A percentile compares a stretch with the other conserved stretches of the same genome.
Evolutionary conservation across 768 basidiomycete genomes (phyloP).

Genomic region (Russula abietina): DNA sequence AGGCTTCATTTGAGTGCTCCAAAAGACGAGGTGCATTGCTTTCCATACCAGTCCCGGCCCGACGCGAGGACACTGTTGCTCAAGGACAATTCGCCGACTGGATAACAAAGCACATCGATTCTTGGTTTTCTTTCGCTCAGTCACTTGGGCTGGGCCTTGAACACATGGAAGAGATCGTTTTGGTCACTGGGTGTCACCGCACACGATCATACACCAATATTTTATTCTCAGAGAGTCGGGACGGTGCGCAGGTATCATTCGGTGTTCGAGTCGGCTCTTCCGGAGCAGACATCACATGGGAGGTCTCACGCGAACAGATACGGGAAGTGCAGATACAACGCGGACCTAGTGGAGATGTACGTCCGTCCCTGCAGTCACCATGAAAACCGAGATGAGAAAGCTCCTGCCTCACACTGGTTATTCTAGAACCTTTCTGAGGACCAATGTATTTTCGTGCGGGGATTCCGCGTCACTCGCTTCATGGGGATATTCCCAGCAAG

Average conservation of each 20-base stretch:
- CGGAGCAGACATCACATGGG: neutral
- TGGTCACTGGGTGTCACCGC: neutral
- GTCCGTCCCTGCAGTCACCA: neutral
- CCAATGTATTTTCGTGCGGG: conserved; percentile 4
- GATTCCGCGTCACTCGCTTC: neutral
- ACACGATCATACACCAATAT: neutral
- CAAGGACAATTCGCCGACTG: no score
- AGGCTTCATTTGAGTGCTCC: no score
- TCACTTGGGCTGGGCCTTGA: neutral
- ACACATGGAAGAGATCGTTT: neutral
- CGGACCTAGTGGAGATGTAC: neutral
- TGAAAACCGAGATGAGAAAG: neutral
- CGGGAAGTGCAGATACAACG: no score
- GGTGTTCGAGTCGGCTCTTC: neutral
- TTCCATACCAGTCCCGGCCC: no score
- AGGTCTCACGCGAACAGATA: no score
- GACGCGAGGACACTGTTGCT: no score
- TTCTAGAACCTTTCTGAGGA: neutral
- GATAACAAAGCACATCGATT: neutral
- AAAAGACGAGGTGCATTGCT: no score
- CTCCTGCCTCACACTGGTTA: neutral
- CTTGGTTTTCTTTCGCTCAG: neutral
- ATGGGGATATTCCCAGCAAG: no score
- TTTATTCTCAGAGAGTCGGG: neutral
- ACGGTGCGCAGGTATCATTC: neutral